Conservation (phyloP, 306 rosid genomes). For the Cicer cuneatum region DNA sequence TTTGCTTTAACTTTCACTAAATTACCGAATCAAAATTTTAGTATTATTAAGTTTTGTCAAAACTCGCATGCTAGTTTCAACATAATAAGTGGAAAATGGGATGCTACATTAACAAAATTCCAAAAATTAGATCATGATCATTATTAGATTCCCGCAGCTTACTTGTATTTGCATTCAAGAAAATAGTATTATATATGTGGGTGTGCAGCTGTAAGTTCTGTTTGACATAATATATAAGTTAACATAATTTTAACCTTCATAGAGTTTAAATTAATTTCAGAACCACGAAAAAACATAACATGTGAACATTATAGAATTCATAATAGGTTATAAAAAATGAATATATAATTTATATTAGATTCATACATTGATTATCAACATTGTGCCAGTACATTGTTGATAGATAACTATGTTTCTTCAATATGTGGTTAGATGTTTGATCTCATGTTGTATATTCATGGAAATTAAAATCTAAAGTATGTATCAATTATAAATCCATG, state of each 20-base stretch:
- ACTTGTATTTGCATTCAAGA: slow-evolving; percentile 47
- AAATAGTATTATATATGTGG: neutral
- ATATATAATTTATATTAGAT: too few relatives aligned
- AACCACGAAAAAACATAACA: neutral
- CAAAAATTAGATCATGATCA: slow-evolving; percentile 48
- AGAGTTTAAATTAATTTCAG: neutral
- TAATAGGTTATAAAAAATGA: too few relatives aligned
- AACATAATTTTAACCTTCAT: neutral
- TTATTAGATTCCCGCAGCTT: slow-evolving; percentile 42
- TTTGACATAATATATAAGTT: neutral
- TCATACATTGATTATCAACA: too few relatives aligned
- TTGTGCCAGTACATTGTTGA: too few relatives aligned
- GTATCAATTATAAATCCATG: too few relatives aligned
- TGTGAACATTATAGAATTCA: neutral
- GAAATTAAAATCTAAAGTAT: too few relatives aligned
- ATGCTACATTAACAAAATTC: slow-evolving; percentile 34
- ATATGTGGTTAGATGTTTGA: too few relatives aligned
- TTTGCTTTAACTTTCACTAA: slow-evolving; percentile 45
- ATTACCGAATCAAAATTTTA: slow-evolving; percentile 39
- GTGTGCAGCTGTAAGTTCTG: slow-evolving; percentile 25
- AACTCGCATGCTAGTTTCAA: slow-evolving; percentile 40
- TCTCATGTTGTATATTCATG: too few relatives aligned
- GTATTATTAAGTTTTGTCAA: slow-evolving; percentile 43
- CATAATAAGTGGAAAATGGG: slow-evolving; percentile 16
- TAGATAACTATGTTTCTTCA: too few relatives aligned